Percentiles rank a stretch among this genome's conserved stretches.
Evolutionary conservation across 257 asterid genomes (phyloP).

Genomic region (Nicotiana benthamiana): DNA sequence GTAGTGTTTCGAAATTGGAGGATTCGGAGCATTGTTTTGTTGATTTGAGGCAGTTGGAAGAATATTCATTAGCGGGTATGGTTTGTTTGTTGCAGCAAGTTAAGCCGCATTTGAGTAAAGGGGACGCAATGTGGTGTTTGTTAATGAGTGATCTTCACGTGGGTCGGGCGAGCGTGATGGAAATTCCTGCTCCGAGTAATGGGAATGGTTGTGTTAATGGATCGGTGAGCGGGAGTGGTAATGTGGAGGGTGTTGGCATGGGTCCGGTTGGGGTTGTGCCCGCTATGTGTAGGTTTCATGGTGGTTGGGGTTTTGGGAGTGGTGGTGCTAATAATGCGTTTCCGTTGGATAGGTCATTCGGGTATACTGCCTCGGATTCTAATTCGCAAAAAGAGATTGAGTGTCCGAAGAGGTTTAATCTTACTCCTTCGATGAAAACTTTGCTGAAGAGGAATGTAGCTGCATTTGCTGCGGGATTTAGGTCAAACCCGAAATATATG

Average conservation of each 20-base stretch:
- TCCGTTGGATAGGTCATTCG: slow-evolving; percentile 47
- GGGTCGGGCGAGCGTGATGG: slow-evolving; percentile 86
- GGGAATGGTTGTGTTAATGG: slow-evolving; percentile 30
- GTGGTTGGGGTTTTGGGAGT: slow-evolving; percentile 85
- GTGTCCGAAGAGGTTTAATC: slow-evolving; percentile 83
- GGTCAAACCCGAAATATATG: slow-evolving; percentile 59
- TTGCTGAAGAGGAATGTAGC: slow-evolving; percentile 83
- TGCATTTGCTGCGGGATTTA: slow-evolving; percentile 85
- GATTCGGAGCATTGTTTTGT: slow-evolving; percentile 35
- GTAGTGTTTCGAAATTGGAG: slow-evolving; percentile 23
- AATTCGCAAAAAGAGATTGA: slow-evolving; percentile 73
- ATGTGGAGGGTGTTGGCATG: slow-evolving; percentile 32
- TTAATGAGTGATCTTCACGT: slow-evolving; percentile 84
- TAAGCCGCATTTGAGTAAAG: slow-evolving; percentile 72
- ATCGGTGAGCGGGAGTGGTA: slow-evolving; percentile 16
- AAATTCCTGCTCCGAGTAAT: slow-evolving; percentile 50
- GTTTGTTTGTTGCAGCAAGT: slow-evolving; percentile 78
- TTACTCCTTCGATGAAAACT: slow-evolving; percentile 80
- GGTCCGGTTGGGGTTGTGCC: slow-evolving; percentile 73
- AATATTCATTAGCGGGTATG: slow-evolving; percentile 80
- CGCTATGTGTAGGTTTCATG: slow-evolving; percentile 70
- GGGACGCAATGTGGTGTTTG: slow-evolving; percentile 97
- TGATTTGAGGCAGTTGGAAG: slow-evolving; percentile 75
- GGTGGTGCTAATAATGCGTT: slow-evolving; percentile 55
- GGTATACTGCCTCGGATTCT: slow-evolving; percentile 46